Evolutionary conservation across 257 asterid genomes (phyloP).

Genomic region (Avicennia marina): DNA sequence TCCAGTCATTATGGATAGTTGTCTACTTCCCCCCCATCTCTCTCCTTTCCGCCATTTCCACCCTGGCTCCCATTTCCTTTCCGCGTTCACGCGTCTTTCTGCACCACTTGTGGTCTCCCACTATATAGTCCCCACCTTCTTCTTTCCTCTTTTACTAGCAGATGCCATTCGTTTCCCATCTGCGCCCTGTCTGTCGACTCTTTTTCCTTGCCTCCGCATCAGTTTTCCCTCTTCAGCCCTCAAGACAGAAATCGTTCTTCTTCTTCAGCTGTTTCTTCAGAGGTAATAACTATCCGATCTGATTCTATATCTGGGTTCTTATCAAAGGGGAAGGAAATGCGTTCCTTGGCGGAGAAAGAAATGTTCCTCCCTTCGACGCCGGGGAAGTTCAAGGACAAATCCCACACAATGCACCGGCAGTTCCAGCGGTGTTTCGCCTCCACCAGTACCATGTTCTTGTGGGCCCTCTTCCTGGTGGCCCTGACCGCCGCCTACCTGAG

Average conservation of each 20-base stretch:
- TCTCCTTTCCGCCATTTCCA: not conserved
- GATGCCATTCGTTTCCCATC: constrained; percentile 40
- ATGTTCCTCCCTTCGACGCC: constrained; percentile 72
- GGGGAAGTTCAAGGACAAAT: constrained; percentile 61
- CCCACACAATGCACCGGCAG: constrained; percentile 48
- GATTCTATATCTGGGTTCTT: too few species aligned
- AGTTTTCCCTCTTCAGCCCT: too few species aligned
- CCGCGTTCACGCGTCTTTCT: constrained; percentile 58
- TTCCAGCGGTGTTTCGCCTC: constrained; percentile 77
- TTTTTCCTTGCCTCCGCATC: not conserved
- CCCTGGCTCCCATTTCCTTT: constrained; percentile 26
- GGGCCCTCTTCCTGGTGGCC: constrained; percentile 77
- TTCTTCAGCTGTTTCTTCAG: too few species aligned
- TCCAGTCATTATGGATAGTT: too few species aligned
- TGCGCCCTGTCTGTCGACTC: constrained; percentile 28
- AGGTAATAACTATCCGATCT: too few species aligned
- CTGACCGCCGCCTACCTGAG: constrained; percentile 69
- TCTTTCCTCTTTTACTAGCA: constrained; percentile 26
- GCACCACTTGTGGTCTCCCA: constrained; percentile 32
- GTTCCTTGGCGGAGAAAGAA: constrained; percentile 44
- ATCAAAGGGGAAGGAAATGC: constrained; percentile 25
- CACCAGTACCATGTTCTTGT: constrained; percentile 74
- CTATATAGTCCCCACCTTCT: constrained; percentile 26
- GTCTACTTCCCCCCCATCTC: not conserved
- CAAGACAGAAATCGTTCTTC: not conserved